Conservation (phyloP, 768 basidiomycete genomes). For the Panaeolus cyanescens region DNA sequence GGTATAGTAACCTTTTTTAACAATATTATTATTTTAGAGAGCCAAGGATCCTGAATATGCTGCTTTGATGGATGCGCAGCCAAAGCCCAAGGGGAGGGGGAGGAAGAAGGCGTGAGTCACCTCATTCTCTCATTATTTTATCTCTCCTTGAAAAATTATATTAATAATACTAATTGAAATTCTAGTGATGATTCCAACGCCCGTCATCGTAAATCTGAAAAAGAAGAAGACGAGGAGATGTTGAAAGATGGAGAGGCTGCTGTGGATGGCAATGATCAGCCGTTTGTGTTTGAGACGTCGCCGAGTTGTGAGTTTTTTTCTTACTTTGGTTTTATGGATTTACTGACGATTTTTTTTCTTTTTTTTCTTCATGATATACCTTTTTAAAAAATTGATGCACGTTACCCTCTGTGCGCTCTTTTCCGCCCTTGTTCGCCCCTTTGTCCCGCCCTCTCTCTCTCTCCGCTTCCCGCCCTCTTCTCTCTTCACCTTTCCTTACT, state of each 20-base stretch:
- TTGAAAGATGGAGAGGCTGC: constrained; percentile 84
- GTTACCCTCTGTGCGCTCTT: no score
- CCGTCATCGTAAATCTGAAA: constrained; percentile 93
- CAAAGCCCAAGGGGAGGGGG: constrained; percentile 81
- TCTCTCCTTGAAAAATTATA: neutral
- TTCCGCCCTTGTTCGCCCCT: no score
- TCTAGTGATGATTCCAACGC: constrained; percentile 64
- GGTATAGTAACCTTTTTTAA: neutral
- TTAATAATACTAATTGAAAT: no score
- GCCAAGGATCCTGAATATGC: constrained; percentile 94
- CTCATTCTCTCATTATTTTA: neutral
- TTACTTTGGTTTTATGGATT: neutral
- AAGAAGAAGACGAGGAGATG: constrained; percentile 97
- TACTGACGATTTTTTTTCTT: constrained; percentile 5
- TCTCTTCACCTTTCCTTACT: no score
- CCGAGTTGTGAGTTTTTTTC: constrained; percentile 69
- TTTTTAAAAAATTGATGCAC: no score
- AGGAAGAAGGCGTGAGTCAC: constrained; percentile 80
- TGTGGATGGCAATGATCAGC: constrained; percentile 83
- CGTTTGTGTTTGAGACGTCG: constrained; percentile 93
- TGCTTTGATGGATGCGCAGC: constrained; percentile 83
- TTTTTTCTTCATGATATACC: no score
- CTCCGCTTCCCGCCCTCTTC: no score
- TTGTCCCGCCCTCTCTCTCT: no score
- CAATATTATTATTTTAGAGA: constrained; percentile 46